Base-by-base conservation (phyloP, 495 filamentous ascomycete genomes). In the Podospora didyma region DNA sequence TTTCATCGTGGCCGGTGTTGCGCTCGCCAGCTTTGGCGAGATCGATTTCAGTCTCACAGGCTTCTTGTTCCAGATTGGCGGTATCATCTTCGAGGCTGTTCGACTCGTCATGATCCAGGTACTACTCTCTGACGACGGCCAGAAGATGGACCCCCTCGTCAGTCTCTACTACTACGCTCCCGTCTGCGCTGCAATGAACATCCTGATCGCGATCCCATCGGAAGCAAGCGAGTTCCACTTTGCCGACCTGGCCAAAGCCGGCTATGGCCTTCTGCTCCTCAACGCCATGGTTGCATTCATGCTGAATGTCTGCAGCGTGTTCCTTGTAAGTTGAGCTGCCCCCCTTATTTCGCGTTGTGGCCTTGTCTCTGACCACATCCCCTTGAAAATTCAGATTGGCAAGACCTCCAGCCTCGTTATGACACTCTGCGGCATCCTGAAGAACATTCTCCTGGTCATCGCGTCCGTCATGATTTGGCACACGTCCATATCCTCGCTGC, bases 131-230 rank as follows among this genome's bases (percentile, higher is more conserved):
- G 83, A 76, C 2, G 75, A 82, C n/a, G 85, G 84, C 53, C 69
- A 73, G 53, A 88, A 88, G 68, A 92, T 94, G 89, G 89, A 93
- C 61, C 87, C 89, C 21, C 77, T 94, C 16, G 87, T 92, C 45
- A 89, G 85, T 34, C 79, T 94, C 24, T 94, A 94, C 75, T 94
- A 93, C 71, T 91, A 87, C 61, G 89, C 89, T 0, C 89, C 89
- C 0, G 79, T 90, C 9, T 92, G 88, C 69, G 86, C 88, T 6
- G 56, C 81, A 46, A 87, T 90, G 81, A 94, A 94, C 61, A 78
- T 83, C 26, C 39, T 84, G n/a, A 75, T 89, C 16, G 83, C 83
- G n/a, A 61, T 84, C 49, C 64, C 78, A 16, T 75, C 82, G 3
- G 89, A 92, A 68, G 60, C 82, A 23, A 69, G 68, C 20, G 70